Evolutionary conservation across 192 early-diverging fungal genomes (phyloP).

Genomic region (Coemansia sp.): DNA sequence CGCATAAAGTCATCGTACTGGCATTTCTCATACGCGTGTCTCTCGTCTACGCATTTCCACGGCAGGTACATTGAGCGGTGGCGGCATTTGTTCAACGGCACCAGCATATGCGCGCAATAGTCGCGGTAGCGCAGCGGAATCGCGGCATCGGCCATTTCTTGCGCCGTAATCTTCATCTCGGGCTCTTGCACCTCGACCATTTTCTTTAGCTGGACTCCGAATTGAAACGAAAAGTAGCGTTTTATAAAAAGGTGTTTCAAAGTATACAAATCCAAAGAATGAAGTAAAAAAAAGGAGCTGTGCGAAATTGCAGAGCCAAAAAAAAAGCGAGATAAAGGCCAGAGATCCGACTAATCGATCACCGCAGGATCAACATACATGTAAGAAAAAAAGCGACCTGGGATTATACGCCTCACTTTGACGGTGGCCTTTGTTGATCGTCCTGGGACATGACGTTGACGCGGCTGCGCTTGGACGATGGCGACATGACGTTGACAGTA

Average conservation of each 20-base stretch:
- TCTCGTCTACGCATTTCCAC: constrained; percentile 90
- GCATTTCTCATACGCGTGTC: constrained; percentile 89
- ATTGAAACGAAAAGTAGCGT: neutral
- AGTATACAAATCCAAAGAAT: neutral
- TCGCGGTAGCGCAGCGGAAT: constrained; percentile 88
- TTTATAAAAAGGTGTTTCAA: neutral
- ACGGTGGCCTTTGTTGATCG: neutral
- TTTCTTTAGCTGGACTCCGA: constrained; percentile 3
- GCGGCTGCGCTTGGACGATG: constrained; percentile 16
- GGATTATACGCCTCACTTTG: no score
- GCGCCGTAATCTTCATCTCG: constrained; percentile 83
- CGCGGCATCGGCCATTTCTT: constrained; percentile 79
- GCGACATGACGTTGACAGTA: constrained; percentile 15
- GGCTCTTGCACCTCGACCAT: constrained; percentile 48
- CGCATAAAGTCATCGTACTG: constrained; percentile 84
- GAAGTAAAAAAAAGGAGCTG: neutral
- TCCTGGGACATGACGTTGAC: constrained; percentile 13
- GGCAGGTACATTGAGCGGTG: constrained; percentile 81
- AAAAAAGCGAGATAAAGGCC: neutral
- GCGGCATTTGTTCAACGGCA: constrained; percentile 90
- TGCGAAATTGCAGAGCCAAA: neutral
- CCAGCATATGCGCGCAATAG: constrained; percentile 90
- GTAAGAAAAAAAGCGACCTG: no score
- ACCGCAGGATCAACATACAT: no score
- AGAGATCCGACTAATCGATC: no score